phyloP scores from a whole-genome alignment of 2,329 filamentous ascomycete species.

The Sordariomycetes sp. region DNA sequence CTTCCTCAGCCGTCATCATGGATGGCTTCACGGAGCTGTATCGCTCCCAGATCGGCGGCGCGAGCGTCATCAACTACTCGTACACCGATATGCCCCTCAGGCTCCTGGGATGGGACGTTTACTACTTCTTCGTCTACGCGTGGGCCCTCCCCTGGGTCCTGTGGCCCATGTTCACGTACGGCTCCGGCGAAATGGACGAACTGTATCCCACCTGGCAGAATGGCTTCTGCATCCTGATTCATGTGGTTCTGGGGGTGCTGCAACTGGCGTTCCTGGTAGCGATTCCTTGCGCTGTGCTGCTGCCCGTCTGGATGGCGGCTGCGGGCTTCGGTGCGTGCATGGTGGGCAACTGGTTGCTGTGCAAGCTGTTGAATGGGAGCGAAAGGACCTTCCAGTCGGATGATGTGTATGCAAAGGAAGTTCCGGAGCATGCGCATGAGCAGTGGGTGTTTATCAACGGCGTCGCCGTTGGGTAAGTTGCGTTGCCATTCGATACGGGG shows the following conservation, averaged over 20 bases:
- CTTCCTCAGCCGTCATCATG: conserved; percentile 13
- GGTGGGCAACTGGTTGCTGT: conserved; percentile 40
- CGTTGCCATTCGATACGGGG: background rate
- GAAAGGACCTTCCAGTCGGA: conserved; percentile 40
- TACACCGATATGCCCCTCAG: conserved; percentile 48
- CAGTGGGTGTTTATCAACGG: conserved; percentile 79
- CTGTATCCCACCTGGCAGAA: conserved; percentile 51
- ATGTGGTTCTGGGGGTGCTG: conserved; percentile 47
- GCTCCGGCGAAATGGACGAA: conserved; percentile 52
- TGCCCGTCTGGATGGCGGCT: conserved; percentile 39
- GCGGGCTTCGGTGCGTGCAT: conserved; percentile 32
- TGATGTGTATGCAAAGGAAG: conserved; percentile 37
- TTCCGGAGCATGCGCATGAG: conserved; percentile 48
- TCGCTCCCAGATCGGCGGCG: conserved; percentile 48
- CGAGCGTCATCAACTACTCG: conserved; percentile 48
- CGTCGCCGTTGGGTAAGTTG: conserved; percentile 49
- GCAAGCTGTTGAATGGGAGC: conserved; percentile 39
- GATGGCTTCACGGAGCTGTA: conserved; percentile 38
- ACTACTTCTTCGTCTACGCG: conserved; percentile 42
- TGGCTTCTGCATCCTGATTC: conserved; percentile 44
- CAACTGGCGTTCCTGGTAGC: conserved; percentile 52
- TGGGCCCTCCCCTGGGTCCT: conserved; percentile 53
- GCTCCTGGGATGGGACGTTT: conserved; percentile 42
- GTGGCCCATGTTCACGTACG: conserved; percentile 43
- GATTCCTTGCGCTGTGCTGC: conserved; percentile 38